Conservation (phyloP, 208 protist species). For the Trypanosoma lewisi region DNA sequence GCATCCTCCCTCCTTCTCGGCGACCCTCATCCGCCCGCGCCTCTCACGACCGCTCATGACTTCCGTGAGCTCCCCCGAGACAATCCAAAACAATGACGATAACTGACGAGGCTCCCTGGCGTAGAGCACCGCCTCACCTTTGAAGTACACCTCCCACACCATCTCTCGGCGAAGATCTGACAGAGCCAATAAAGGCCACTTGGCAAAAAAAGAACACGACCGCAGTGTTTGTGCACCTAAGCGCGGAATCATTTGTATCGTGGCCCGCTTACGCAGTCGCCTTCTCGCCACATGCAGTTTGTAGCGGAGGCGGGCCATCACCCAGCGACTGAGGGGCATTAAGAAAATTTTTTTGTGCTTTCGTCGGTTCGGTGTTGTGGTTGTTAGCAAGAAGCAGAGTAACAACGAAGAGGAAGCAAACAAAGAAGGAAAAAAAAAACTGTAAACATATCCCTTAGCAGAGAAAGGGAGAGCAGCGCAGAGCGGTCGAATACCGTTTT, state of each 20-base stretch:
- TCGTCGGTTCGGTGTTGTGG: neutral
- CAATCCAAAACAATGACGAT: slow-evolving; percentile 54
- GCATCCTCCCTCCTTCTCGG: neutral
- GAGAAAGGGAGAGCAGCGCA: too few species aligned
- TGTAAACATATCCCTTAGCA: too few species aligned
- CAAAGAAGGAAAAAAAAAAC: neutral
- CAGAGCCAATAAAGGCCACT: slow-evolving; percentile 42
- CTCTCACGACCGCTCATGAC: slow-evolving; percentile 51
- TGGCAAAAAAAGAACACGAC: slow-evolving; percentile 28
- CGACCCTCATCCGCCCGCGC: neutral
- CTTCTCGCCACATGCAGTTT: slow-evolving; percentile 5
- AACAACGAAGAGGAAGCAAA: neutral
- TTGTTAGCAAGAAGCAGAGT: neutral
- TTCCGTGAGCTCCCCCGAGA: slow-evolving; percentile 58
- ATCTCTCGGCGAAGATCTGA: slow-evolving; percentile 30
- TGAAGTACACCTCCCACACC: slow-evolving; percentile 23
- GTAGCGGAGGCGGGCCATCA: slow-evolving; percentile 11
- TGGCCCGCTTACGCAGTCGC: slow-evolving; percentile 7
- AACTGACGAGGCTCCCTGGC: slow-evolving; percentile 34
- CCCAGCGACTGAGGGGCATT: slow-evolving; percentile 2
- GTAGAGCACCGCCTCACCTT: slow-evolving; percentile 44
- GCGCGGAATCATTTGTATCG: neutral
- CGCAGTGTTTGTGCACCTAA: slow-evolving; percentile 29
- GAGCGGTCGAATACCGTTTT: too few species aligned
- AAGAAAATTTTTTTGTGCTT: neutral